A percentile compares a stretch with the other conserved stretches of the same genome.
phyloP scores from a whole-genome alignment of 2,329 filamentous ascomycete genomes.

The Davidsoniella virescens region DNA sequence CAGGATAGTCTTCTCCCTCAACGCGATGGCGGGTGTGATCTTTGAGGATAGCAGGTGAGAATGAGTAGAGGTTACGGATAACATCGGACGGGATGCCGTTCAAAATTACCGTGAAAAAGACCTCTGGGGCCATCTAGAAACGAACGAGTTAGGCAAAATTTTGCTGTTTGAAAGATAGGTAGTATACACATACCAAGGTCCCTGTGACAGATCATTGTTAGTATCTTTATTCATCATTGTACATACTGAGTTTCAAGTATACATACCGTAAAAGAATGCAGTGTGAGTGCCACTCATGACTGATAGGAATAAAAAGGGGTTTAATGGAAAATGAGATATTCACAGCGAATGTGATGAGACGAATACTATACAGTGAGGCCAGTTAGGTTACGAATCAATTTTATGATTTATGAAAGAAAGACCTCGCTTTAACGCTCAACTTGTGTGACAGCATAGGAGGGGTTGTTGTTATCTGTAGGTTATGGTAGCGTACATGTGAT shows the following conservation, averaged over 20 bases:
- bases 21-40: constrained; percentile 58
- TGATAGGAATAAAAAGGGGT: background rate
- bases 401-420: too few relatives aligned
- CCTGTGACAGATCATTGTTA: constrained; percentile 15
- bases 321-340: too few relatives aligned
- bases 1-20: constrained; percentile 59
- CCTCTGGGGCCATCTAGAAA: constrained; percentile 57
- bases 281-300: constrained; percentile 9
- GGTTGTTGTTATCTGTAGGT: too few relatives aligned
- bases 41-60: constrained; percentile 61
- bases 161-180: background rate
- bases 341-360: too few relatives aligned
- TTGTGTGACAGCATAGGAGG: too few relatives aligned
- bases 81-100: constrained; percentile 33
- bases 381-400: too few relatives aligned
- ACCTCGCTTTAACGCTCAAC: too few relatives aligned
- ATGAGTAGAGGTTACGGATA: constrained; percentile 39
- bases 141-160: background rate
- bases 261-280: constrained; percentile 27
- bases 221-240: background rate
- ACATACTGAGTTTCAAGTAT: background rate
- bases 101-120: constrained; percentile 77
- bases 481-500: too few relatives aligned
- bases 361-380: too few relatives aligned
- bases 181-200: constrained; percentile 21